phyloP scores from a whole-genome alignment of 345 rosid species.

The Arabidopsis arenosa region DNA sequence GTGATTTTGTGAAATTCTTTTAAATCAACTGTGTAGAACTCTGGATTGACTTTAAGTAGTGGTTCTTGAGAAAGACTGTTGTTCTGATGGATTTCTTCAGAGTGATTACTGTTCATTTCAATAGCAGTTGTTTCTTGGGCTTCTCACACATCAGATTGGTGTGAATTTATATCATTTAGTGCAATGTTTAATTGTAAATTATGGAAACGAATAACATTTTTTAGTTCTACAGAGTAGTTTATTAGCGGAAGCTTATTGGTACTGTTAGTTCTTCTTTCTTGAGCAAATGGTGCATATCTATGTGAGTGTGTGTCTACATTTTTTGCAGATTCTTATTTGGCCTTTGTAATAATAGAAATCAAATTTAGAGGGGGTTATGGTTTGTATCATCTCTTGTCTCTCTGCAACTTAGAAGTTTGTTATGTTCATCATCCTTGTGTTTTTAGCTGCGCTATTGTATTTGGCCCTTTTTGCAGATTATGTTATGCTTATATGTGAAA shows the following conservation, averaged over 20 bases:
- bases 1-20: not conserved
- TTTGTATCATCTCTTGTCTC: not conserved
- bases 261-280: constrained; percentile 16
- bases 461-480: not conserved
- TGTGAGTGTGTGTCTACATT: not conserved
- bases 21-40: constrained; percentile 1
- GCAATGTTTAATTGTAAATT: too few species aligned
- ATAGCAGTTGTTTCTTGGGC: not conserved
- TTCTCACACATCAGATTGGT: constrained; percentile 26
- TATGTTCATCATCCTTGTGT: not conserved
- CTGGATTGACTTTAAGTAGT: not conserved
- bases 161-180: not conserved
- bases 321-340: not conserved
- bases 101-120: not conserved
- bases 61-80: not conserved
- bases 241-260: not conserved
- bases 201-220: not conserved
- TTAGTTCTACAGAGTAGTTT: not conserved
- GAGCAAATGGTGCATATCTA: constrained; percentile 10
- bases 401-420: not conserved
- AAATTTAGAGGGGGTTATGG: not conserved
- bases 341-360: not conserved
- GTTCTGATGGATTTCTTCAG: not conserved
- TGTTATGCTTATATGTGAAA: constrained; percentile 11
- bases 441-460: not conserved